phyloP scores from a whole-genome alignment of 768 basidiomycete species.

The Russula sp. region DNA sequence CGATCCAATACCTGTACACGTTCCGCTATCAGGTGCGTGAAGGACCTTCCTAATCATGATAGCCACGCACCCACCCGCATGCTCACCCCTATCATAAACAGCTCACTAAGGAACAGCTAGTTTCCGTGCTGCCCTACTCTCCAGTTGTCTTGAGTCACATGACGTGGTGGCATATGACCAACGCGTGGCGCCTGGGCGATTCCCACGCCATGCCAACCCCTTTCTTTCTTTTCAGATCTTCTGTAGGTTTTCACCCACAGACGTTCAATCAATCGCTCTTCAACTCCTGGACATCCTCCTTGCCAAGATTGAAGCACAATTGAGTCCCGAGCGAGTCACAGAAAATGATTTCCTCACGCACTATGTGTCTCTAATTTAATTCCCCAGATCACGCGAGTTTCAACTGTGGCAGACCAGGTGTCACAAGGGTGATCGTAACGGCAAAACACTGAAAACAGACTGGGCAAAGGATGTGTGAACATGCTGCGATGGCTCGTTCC shows the following conservation, averaged over 20 bases:
- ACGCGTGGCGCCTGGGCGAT: slow-evolving; percentile 84
- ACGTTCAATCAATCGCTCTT: slow-evolving; percentile 79
- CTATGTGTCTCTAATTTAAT: slow-evolving; percentile 46
- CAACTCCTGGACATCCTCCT: slow-evolving; percentile 68
- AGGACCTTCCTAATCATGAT: no score
- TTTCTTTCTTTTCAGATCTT: neutral
- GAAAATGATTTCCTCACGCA: slow-evolving; percentile 99
- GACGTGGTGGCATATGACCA: slow-evolving; percentile 92
- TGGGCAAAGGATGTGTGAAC: slow-evolving; percentile 60
- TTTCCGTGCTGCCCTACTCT: no score
- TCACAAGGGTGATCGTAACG: slow-evolving; percentile 89
- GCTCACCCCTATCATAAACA: no score
- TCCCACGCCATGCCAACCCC: neutral
- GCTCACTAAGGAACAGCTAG: no score
- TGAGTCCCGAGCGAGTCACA: slow-evolving; percentile 41
- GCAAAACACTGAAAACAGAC: slow-evolving; percentile 54
- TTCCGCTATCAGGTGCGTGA: slow-evolving; percentile 83
- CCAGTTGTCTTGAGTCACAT: slow-evolving; percentile 54
- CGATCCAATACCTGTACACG: slow-evolving; percentile 88
- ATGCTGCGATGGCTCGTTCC: slow-evolving; percentile 54
- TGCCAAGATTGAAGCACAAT: slow-evolving; percentile 3
- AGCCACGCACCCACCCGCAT: no score
- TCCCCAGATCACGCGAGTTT: neutral
- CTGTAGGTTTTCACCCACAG: slow-evolving; percentile 40
- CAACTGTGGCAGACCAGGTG: slow-evolving; percentile 43